phyloP scores from a whole-genome alignment of 75 land plant genomes.

The Picea sitchensis region DNA sequence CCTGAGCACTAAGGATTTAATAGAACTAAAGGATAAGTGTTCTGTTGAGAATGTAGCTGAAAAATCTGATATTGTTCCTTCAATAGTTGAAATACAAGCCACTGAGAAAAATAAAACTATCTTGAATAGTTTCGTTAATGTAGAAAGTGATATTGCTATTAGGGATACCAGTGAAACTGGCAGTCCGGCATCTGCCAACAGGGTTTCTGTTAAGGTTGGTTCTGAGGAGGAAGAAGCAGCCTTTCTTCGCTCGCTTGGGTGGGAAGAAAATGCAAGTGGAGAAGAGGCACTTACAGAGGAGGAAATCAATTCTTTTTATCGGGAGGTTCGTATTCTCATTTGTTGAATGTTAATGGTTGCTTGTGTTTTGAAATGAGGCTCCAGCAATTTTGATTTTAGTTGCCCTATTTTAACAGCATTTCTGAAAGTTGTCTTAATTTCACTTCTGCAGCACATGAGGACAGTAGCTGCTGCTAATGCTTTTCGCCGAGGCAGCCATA shows the following conservation, averaged over 20 bases:
- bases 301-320: slow-evolving; percentile 36
- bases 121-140: not conserved
- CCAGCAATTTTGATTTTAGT: not conserved
- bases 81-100: not conserved
- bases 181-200: not conserved
- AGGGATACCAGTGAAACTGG: not conserved
- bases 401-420: not conserved
- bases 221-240: slow-evolving; percentile 44
- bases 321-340: slow-evolving; percentile 18
- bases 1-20: not conserved
- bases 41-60: not conserved
- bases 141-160: not conserved
- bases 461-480: not conserved
- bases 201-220: slow-evolving; percentile 11
- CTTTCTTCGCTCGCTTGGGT: slow-evolving; percentile 46
- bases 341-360: not conserved
- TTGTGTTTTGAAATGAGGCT: slow-evolving; percentile 2
- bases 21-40: not conserved
- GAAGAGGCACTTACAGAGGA: slow-evolving; percentile 36
- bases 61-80: not conserved
- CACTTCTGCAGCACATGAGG: slow-evolving; percentile 7
- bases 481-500: slow-evolving; percentile 3
- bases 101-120: not conserved
- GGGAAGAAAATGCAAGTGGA: slow-evolving; percentile 29
- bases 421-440: not conserved